Evolutionary conservation across 441 rosid genomes (phyloP), one percentile per base, ranked within the genome.

Genomic region (Kokia cookei): DNA sequence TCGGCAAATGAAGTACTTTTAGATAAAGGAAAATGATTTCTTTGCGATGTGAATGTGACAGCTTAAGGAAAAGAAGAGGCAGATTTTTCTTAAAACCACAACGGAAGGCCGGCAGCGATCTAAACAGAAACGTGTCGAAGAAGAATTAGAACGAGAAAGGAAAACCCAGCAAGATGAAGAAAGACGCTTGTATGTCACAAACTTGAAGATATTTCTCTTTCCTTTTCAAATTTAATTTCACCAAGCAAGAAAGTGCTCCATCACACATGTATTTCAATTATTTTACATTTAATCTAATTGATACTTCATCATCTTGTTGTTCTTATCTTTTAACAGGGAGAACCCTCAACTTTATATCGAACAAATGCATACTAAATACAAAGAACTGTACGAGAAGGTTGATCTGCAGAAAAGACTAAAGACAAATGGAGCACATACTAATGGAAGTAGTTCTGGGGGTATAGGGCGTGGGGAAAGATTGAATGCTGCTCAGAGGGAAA

Each of bases 401-500:
- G 97, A 89, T 63, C 96, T 89, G 83, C 85, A 91, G 76, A 95
- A 95, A 79, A 94, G 92, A 42, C 86, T 88, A 40, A 93, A 91
- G 83, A 86, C 96, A 63, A 95, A 90, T 73, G 99, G 97, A 45
- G 73, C 86, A 61, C 77, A 82, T 71, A 84, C 94, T 26, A 93
- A 94, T 80, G 96, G 97, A 75, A 90, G 86, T 82, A 79, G 81
- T 54, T 82, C 92, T 2, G 96, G 96, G 40, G 93, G 87, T 53
- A 89, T 90, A 65, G 98, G 97, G 40, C 91, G 96, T 51, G 99
- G 98, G 40, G 98, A 93, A 90, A 87, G 99, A 84, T 85, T 93
- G 85, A 91, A 90, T 69, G 91, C 97, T 77, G 94, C 96, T 71
- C 97, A 91, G 80, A 87, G 94, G 72, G 99, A 95, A 77, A 87